Conservation (phyloP, 2,329 filamentous ascomycete genomes). For the Aspergillus luchuensis region DNA sequence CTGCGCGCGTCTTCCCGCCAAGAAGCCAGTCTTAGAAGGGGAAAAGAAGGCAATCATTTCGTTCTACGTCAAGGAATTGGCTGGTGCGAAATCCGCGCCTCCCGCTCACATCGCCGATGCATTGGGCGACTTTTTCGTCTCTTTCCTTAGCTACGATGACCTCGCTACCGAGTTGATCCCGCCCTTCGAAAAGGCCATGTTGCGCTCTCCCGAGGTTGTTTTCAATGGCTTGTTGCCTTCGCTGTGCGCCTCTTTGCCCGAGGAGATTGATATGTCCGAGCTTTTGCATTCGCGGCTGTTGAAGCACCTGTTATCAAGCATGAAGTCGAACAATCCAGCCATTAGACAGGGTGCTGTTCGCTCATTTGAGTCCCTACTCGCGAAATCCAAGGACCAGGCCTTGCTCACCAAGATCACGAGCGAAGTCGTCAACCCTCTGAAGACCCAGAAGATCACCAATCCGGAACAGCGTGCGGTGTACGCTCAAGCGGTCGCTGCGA, state of each 20-base stretch:
- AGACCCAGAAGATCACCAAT: constrained; percentile 77
- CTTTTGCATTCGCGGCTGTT: constrained; percentile 71
- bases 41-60: constrained; percentile 73
- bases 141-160: constrained; percentile 73
- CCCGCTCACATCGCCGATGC: constrained; percentile 72
- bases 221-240: constrained; percentile 76
- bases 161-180: constrained; percentile 75
- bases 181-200: constrained; percentile 80
- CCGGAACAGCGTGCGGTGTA: constrained; percentile 83
- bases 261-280: constrained; percentile 73
- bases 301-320: constrained; percentile 84
- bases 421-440: constrained; percentile 78
- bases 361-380: constrained; percentile 72
- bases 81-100: constrained; percentile 74
- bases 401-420: constrained; percentile 69
- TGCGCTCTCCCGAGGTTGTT: constrained; percentile 88
- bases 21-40: constrained; percentile 63
- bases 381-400: constrained; percentile 60
- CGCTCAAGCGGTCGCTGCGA: constrained; percentile 72
- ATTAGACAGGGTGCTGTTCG: constrained; percentile 75
- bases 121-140: constrained; percentile 77
- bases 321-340: constrained; percentile 81
- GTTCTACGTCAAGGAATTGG: constrained; percentile 82
- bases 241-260: constrained; percentile 70
- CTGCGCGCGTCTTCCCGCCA: constrained; percentile 68